These are phyloP conservation scores for Arthrobotrys pseudoclavata DNA, from an alignment of 2,329 filamentous ascomycete genomes.

Conservation along the genomic window DNA sequence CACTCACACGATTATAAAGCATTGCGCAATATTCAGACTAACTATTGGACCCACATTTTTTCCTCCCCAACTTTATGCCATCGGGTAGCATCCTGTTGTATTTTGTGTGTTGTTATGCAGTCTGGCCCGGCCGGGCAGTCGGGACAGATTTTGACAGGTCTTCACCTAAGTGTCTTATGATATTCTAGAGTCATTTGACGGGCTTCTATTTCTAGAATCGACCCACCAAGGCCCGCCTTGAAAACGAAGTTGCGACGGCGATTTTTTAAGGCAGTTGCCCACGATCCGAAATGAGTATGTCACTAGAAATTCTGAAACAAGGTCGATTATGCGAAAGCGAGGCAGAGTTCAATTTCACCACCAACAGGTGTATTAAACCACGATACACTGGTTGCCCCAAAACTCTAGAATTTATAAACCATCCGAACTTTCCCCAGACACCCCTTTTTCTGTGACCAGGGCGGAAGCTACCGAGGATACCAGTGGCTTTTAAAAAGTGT, in stretches of 20 bases:
- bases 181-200: not conserved
- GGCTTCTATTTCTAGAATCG: constrained; percentile 6
- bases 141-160: not conserved
- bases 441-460: constrained; percentile 6
- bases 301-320: constrained; percentile 12
- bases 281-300: constrained; percentile 16
- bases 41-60: no score
- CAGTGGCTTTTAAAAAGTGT: not conserved
- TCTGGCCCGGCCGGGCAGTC: no score
- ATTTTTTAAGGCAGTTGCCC: constrained; percentile 22
- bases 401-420: not conserved
- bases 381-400: not conserved
- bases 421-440: not conserved
- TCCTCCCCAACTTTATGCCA: no score
- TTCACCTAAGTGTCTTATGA: not conserved
- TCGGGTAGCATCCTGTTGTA: no score
- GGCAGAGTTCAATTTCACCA: not conserved
- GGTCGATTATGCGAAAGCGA: constrained; percentile 13
- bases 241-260: constrained; percentile 1
- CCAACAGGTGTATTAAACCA: not conserved
- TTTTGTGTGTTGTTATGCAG: no score
- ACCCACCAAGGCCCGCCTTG: not conserved
- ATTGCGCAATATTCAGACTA: no score
- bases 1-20: no score
- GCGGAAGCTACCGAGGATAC: not conserved